Evolutionary conservation across 768 basidiomycete species (phyloP).

Genomic region (Leucosporidium scottii): DNA sequence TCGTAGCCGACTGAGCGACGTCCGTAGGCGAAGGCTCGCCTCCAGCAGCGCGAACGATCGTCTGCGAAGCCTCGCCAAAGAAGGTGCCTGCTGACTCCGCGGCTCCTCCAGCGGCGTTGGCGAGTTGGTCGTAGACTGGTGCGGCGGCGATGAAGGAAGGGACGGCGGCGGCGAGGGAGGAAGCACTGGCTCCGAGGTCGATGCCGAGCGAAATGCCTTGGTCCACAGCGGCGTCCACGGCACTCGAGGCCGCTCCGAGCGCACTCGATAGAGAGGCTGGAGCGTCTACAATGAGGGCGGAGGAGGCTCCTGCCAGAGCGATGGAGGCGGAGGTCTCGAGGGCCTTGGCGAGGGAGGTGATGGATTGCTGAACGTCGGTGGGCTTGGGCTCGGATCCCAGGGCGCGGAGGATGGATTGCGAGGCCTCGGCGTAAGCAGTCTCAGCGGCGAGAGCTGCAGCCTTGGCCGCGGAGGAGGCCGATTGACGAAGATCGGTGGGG

Average conservation of each 20-base stretch:
- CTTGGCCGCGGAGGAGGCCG: constrained; percentile 1
- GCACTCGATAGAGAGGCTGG: background rate
- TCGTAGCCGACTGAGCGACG: constrained; percentile 1
- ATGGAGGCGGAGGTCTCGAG: background rate
- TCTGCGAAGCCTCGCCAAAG: constrained; percentile 17
- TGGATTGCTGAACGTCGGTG: constrained; percentile 20
- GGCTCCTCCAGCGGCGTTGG: background rate
- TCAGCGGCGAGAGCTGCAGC: background rate
- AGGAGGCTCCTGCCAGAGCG: background rate
- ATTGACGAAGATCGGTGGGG: constrained; percentile 11
- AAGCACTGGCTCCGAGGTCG: constrained; percentile 3
- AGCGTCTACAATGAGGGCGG: constrained; percentile 9
- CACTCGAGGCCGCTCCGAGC: constrained; percentile 2
- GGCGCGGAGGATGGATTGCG: constrained; percentile 6
- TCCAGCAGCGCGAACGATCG: constrained; percentile 5
- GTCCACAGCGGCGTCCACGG: constrained; percentile 1
- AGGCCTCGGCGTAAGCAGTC: constrained; percentile 18
- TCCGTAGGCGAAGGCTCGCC: constrained; percentile 9
- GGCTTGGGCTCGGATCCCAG: constrained; percentile 21
- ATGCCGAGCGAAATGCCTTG: too few species aligned
- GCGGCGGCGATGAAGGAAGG: constrained; percentile 10
- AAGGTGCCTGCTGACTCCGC: background rate
- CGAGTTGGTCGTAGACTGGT: background rate
- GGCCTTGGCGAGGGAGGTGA: constrained; percentile 4
- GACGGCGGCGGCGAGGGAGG: background rate